Evolutionary conservation across 2,329 filamentous ascomycete genomes (phyloP).

Genomic region (Metarhizium robertsii): DNA sequence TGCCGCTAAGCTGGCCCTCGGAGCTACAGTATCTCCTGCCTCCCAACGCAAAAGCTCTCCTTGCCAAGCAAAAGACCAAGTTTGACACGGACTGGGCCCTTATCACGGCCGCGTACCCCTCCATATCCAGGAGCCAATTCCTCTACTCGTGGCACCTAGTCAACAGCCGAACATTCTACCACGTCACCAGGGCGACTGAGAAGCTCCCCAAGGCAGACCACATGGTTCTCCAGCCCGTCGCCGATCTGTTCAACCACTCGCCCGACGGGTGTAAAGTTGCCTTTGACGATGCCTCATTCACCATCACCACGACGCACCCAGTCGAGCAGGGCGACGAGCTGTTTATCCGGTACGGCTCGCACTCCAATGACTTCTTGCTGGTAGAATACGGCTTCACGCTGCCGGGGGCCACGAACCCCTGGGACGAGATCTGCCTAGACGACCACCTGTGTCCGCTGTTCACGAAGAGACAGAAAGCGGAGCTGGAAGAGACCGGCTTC

Average conservation of each 20-base stretch:
- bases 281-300: constrained; percentile 43
- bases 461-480: constrained; percentile 20
- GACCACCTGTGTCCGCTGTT: constrained; percentile 34
- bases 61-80: constrained; percentile 42
- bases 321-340: constrained; percentile 54
- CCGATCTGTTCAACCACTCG: constrained; percentile 60
- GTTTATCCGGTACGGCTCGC: constrained; percentile 58
- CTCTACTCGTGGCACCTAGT: constrained; percentile 49
- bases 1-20: constrained; percentile 38
- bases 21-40: constrained; percentile 37
- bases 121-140: constrained; percentile 29
- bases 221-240: constrained; percentile 61
- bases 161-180: constrained; percentile 56
- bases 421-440: constrained; percentile 41
- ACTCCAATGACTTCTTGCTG: constrained; percentile 62
- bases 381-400: constrained; percentile 54
- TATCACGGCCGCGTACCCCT: constrained; percentile 19
- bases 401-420: constrained; percentile 32
- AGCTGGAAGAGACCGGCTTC: constrained; percentile 37
- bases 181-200: constrained; percentile 36
- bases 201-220: constrained; percentile 41
- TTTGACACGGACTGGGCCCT: constrained; percentile 31
- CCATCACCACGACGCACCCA: constrained; percentile 38
- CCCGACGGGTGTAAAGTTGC: constrained; percentile 41
- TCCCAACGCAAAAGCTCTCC: constrained; percentile 28